Base-by-base conservation (phyloP, 2,329 filamentous ascomycete species). In the Colletotrichum navitas region DNA sequence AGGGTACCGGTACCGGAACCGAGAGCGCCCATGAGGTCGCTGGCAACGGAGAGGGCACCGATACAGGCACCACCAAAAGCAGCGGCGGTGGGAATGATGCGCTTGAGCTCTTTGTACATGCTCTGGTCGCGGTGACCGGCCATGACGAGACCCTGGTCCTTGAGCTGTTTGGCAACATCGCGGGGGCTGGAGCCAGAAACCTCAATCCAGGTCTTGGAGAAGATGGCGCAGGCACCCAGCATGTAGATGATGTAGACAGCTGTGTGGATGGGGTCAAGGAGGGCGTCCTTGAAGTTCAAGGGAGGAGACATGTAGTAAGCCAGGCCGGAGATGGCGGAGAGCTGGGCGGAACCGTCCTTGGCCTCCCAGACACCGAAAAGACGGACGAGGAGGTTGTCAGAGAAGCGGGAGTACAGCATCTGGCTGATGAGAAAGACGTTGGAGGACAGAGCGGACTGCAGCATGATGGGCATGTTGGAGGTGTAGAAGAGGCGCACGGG, bases 391-490 rank as follows among this genome's bases (percentile, higher is more conserved):
- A 99, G 92, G 89, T 99, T 99, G 87, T 99, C 96, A 58, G 94
- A 96, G 89, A 99, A 98, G 83, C 95, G 95, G 74, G 94, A 97
- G 91, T 97, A 98, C 76, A 99, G 91, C 95, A 98, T 98, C 89
- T 99, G 96, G 82, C 93, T 96, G 86, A 99, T 94, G 75, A 99
- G 88, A 91, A 99, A 99, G 85, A 99, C 91, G 89, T 99, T 99
- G 89, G 95, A 98, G 76, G 94, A 97, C 77, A 99, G 91, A 77
- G 96, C 96, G 59, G 95, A 98, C 88, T 99, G 97, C 83, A 99
- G 90, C 96, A 99, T 99, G 86, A 99, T 99, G 81, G 96, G 96
- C 97, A 99, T 99, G 92, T 99, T 99, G 83, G 95, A 98, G 81
- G 96, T 99, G 88, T 99, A 99, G 91, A 99, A 99, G 72, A 99